Evolutionary conservation across 495 filamentous ascomycete genomes (phyloP), one percentile per base, ranked within the genome.

Genomic region (Podospora sp.): DNA sequence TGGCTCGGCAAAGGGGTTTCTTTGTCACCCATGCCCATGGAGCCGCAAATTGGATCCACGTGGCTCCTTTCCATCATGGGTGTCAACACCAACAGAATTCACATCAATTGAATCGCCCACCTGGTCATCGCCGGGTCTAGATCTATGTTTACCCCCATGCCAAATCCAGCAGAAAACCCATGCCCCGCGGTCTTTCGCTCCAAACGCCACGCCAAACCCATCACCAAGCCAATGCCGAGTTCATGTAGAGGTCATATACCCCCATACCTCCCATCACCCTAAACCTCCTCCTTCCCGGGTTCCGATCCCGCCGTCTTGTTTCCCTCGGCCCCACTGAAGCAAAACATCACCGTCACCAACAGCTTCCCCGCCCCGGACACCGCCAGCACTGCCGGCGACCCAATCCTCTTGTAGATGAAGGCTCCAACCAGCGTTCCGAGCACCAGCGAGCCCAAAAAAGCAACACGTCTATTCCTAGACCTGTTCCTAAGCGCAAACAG

Each of bases 371-470:
- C 79, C 0, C 73, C 83, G 1, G 77, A 80, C 1, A 83, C 72
- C 46, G 78, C 62, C 5, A 84, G 66, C 8, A 81, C 80, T 5
- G 76, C 74, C 53, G 79, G 70, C 33, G 81, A 83, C 27, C 82
- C 81, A 1, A 74, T 66, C 22, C 63, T 68, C 53, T 77, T 73
- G 61, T 80, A 84, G 20, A 83, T 76, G 16, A 78, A 77, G 4
- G 85, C 87, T 2, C 86, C 87, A 0, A 79, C 76, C 65, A 89
- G 82, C 55, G 83, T 80, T 0, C 87, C 87, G 1, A 80, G 75
- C 12, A 81, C 70, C 62, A 90, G 70, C 53, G 79, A 74, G 0
- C 73, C 58, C 60, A 90, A 71, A 68, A 90, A 89, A 66, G 79
- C 65, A 18, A 82, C 65, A 14, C 87, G 65, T 14, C 87, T 76